Evolutionary conservation across 768 basidiomycete species (phyloP).

Genomic region (Tulasnella sp.): DNA sequence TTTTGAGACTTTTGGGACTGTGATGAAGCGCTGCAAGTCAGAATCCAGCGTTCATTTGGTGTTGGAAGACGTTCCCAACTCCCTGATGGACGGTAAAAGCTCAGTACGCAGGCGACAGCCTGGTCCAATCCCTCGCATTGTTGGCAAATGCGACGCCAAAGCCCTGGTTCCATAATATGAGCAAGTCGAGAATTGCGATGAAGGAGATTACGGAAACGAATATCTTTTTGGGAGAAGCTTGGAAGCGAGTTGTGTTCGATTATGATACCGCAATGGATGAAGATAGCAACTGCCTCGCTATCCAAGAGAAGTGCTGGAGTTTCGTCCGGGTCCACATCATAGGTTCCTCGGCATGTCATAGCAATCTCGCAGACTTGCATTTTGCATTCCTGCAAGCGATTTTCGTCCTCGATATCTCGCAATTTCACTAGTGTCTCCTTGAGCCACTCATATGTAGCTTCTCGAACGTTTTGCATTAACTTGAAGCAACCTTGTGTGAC

Average conservation of each 20-base stretch:
- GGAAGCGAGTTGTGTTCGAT: neutral
- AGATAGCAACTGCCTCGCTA: conserved; percentile 2
- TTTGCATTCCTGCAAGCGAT: conserved; percentile 15
- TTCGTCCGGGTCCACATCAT: conserved; percentile 1
- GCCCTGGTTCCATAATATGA: neutral
- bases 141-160: neutral
- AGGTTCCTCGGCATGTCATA: conserved; percentile 4
- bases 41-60: conserved; percentile 8
- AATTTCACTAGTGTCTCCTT: conserved; percentile 24
- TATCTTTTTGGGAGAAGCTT: neutral
- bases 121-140: neutral
- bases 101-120: neutral
- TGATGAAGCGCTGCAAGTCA: neutral
- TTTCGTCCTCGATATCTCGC: conserved; percentile 13
- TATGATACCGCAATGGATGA: conserved; percentile 2
- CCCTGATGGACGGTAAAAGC: neutral
- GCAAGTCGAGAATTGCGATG: neutral
- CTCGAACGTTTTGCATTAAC: conserved; percentile 27
- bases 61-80: neutral
- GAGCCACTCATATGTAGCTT: conserved; percentile 29
- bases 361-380: conserved; percentile 28
- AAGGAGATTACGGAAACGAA: neutral
- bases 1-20: neutral
- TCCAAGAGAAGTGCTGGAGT: neutral
- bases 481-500: conserved; percentile 19